Evolutionary conservation across 352 stramenopile genomes (phyloP).

Genomic region (Pythium sukuiense): DNA sequence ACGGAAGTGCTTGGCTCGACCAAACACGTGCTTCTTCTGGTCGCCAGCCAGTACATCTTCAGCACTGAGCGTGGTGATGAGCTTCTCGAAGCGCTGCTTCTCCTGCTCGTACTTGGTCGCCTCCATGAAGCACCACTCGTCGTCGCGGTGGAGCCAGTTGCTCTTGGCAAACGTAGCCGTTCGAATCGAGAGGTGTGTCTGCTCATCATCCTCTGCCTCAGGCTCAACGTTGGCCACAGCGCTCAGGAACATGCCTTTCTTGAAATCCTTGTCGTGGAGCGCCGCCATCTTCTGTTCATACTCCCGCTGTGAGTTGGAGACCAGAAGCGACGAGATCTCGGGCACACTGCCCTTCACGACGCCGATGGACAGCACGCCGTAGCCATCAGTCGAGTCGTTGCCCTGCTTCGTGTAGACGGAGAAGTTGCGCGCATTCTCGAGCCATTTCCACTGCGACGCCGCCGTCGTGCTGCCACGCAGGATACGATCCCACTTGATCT

Average conservation of each 20-base stretch:
- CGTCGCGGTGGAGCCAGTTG: constrained; percentile 19
- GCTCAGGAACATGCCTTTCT: constrained; percentile 9
- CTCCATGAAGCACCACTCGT: constrained; percentile 26
- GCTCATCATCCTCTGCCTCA: background rate
- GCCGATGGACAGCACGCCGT: constrained; percentile 20
- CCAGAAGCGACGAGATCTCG: constrained; percentile 20
- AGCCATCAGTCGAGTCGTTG: background rate
- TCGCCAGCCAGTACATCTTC: constrained; percentile 10
- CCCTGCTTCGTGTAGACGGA: constrained; percentile 20
- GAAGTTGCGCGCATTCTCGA: constrained; percentile 18
- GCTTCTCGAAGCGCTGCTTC: constrained; percentile 19
- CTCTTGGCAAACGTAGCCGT: constrained; percentile 15
- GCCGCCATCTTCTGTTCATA: constrained; percentile 20
- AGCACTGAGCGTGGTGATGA: constrained; percentile 19
- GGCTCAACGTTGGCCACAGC: background rate
- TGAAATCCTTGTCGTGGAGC: constrained; percentile 23
- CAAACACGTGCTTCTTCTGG: constrained; percentile 4
- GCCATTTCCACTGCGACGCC: constrained; percentile 24
- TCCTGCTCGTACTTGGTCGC: constrained; percentile 9
- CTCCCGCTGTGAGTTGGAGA: background rate
- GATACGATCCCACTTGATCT: constrained; percentile 24
- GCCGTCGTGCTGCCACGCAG: background rate
- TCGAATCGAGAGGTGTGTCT: constrained; percentile 13
- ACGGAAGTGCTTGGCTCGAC: constrained; percentile 9
- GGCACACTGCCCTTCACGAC: constrained; percentile 10